Percentiles rank a stretch among this genome's conserved stretches.
These are phyloP conservation scores for Leucocoprinus leucothites DNA, from an alignment of 768 basidiomycete genomes.

Conservation along the genomic window DNA sequence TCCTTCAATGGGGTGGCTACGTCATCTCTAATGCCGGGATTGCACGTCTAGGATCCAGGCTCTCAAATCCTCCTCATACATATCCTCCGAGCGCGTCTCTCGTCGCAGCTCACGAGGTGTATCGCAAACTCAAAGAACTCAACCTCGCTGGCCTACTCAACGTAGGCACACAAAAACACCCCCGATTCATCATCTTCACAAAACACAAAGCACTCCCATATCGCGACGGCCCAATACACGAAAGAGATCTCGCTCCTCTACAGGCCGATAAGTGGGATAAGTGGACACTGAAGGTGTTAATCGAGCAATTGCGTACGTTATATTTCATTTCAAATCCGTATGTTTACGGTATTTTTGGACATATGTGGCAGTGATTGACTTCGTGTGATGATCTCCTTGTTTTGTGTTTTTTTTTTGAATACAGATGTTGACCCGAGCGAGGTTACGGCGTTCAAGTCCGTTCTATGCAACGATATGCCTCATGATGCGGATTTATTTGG, in stretches of 20 bases:
- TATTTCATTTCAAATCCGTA: too few species aligned
- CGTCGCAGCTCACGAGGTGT: background rate
- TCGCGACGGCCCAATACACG: background rate
- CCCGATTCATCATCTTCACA: slow-evolving; percentile 5
- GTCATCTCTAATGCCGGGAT: slow-evolving; percentile 6
- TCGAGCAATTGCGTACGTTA: slow-evolving; percentile 1
- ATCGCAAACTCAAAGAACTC: background rate
- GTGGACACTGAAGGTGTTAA: slow-evolving; percentile 4
- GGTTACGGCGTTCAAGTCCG: slow-evolving; percentile 5
- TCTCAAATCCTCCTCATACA: slow-evolving; percentile 1
- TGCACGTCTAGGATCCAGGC: slow-evolving; percentile 1
- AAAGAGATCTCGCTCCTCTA: background rate
- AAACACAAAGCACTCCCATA: background rate
- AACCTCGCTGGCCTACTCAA: slow-evolving; percentile 3
- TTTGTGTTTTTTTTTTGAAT: background rate
- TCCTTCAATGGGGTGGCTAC: slow-evolving; percentile 7
- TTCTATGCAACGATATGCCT: slow-evolving; percentile 2
- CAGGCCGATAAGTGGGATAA: slow-evolving; percentile 3
- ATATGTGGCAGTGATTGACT: background rate
- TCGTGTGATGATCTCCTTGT: background rate
- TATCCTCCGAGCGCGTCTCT: background rate
- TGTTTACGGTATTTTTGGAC: background rate
- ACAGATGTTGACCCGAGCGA: slow-evolving; percentile 3
- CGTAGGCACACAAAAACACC: background rate
- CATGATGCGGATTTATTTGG: slow-evolving; percentile 2